Base-by-base conservation (phyloP, 768 basidiomycete species). In the Sporobolomyces phaffii region DNA sequence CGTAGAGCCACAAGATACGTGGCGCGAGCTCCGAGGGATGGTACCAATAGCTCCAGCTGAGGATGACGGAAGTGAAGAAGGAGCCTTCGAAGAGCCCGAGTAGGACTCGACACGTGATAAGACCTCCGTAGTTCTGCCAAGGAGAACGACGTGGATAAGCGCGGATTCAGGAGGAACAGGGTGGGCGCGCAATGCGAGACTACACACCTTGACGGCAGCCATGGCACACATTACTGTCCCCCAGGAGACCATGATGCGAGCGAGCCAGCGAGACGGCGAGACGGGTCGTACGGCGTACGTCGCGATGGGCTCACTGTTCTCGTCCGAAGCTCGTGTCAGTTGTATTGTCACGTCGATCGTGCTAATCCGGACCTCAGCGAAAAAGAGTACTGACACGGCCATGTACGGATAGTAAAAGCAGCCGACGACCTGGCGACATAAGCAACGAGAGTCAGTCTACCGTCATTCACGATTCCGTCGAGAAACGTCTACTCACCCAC, bases 181-280 rank as follows among this genome's bases (percentile, higher is more conserved):
- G 28, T 26, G 49, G n/a, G 24, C 5, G 28, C 9, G 14, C 24
- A 26, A 28, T 26, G 10, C 14, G 29, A 15, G 36, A 41, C 53
- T 8, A 14, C n/a, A n/a, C n/a, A 54, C 53, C 11, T 31, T 54
- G 20, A 63, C 52, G 1, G 36, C 31, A 11, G 52, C 41, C 62
- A 63, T 63, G 26, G 43, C 45, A 4, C 24, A 14, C 62, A 63
- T 63, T 5, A 63, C 62, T 2, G 51, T 33, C 18, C 31, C 24
- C 50, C 49, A 62, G 13, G 29, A n/a, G 29, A 62, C 43, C 61
- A 62, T 62, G 61, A 63, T 54, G 17, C 62, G 41, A 6, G 33
- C 2, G 11, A 63, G 34, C 44, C 52, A 63, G 24, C 45, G 18
- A 4, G 62, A 63, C 0, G 62, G 62, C 8, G 62, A 28, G n/a